These are phyloP conservation scores for Fraxinus ornus DNA, from an alignment of 305 asterid genomes.

Conservation along the genomic window DNA sequence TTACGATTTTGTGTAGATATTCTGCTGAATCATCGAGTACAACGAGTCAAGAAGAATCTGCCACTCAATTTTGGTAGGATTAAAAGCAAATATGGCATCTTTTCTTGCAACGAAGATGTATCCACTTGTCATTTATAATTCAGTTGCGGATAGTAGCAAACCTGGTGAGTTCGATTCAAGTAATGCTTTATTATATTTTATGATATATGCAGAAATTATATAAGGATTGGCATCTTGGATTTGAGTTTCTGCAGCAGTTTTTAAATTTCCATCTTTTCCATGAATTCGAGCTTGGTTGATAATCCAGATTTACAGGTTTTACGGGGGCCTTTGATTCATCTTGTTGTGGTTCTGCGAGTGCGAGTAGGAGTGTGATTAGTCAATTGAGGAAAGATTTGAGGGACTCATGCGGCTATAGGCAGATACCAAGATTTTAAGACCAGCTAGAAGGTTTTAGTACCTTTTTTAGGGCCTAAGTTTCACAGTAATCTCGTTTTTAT, in stretches of 20 bases:
- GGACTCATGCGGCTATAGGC: not conserved
- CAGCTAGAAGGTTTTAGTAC: not conserved
- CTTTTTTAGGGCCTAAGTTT: not conserved
- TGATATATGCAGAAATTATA: not conserved
- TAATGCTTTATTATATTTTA: not conserved
- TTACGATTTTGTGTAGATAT: not conserved
- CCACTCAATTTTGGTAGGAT: conserved; percentile 17
- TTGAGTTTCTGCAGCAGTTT: not conserved
- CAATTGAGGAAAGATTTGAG: not conserved
- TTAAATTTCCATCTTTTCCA: not conserved
- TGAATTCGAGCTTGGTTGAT: not conserved
- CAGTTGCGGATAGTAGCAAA: conserved; percentile 17
- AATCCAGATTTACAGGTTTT: not conserved
- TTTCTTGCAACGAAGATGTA: conserved; percentile 28
- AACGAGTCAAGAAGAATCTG: conserved; percentile 26
- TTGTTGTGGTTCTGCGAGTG: not conserved
- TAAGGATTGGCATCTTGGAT: not conserved
- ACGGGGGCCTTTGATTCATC: not conserved
- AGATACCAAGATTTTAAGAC: not conserved
- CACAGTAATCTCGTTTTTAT: not conserved
- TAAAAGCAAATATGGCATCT: conserved; percentile 36
- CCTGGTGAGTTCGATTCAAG: conserved; percentile 27
- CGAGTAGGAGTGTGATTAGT: not conserved
- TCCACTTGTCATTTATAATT: conserved; percentile 23
- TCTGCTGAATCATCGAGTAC: conserved; percentile 15